Evolutionary conservation across 2,329 filamentous ascomycete genomes (phyloP), one percentile per base, ranked within the genome.

Genomic region (Lasiodiplodia hormozganensis): DNA sequence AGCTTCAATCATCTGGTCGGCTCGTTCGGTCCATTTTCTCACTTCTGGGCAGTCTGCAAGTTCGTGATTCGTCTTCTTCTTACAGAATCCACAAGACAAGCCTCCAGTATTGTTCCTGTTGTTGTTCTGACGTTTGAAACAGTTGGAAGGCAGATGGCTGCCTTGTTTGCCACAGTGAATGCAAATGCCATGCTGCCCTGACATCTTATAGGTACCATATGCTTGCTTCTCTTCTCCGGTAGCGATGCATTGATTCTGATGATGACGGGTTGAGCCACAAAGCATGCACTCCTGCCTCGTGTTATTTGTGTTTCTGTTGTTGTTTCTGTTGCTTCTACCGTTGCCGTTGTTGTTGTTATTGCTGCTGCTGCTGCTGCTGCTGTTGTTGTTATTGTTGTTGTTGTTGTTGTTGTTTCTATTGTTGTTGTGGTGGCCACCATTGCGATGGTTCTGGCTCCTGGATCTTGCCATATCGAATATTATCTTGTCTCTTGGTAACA

Each of bases 91-190:
- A 21, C 62, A 65, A 8, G 1, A 47, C 2, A 31, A 4, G 6
- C 31, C 23, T 8, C 31, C 34, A 16, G 16, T 47, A 23, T 31
- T 23, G 2, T 14, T 56, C 16, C 21, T 56, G 7, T 31, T 38
- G 4, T 34, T 56, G 8, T 52, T 38, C 10, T 18, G 47, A 14
- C 25, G 7, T 18, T 51, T 25, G 18, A 34, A 16, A 8, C 60
- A 64, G 18, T 51, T 62, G 16, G 51, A 31, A 11, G 47, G 60
- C 16, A 64, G n/a, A 49, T 52, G 60, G n/a, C 36, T 36, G n/a
- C 21, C 31, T 11, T 23, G 12, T 38, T 28, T 60, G 7, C 21
- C 11, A 16, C 56, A 60, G 21, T 60, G 16, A n/a, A 12, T 11
- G 38, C 56, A 60, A 7, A 3, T 8, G 21, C 12, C 21, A 43